Percentiles rank a stretch among this genome's conserved stretches.
These are phyloP conservation scores for Quercus dentata DNA, from an alignment of 306 rosid species.

Conservation along the genomic window DNA sequence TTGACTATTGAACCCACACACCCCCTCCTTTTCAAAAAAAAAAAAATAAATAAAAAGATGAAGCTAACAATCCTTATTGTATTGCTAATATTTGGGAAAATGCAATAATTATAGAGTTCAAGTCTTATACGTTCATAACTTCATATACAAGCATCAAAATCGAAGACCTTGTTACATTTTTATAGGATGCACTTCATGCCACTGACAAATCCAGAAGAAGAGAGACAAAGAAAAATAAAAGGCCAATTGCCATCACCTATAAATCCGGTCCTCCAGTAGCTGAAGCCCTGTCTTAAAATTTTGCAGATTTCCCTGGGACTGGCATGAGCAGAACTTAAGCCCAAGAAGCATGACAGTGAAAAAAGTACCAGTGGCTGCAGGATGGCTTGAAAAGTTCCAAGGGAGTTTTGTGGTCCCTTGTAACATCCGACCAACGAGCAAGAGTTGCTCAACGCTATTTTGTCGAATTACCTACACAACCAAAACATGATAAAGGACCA, in stretches of 20 bases:
- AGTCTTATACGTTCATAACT: too few relatives aligned
- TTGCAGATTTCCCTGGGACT: slow-evolving; percentile 80
- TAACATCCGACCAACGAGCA: slow-evolving; percentile 91
- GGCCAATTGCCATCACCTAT: slow-evolving; percentile 49
- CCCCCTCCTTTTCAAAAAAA: not conserved
- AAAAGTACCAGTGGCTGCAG: slow-evolving; percentile 95
- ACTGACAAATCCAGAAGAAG: not conserved
- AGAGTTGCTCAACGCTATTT: slow-evolving; percentile 94
- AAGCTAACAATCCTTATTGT: not conserved
- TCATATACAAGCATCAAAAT: not conserved
- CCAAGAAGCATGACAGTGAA: slow-evolving; percentile 97
- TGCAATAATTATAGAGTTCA: not conserved
- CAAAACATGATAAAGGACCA: slow-evolving; percentile 18
- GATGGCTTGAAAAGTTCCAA: slow-evolving; percentile 88
- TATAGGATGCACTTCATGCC: not conserved
- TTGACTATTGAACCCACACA: not conserved
- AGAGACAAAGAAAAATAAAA: slow-evolving; percentile 13
- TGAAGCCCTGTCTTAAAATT: slow-evolving; percentile 86
- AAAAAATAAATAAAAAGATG: not conserved
- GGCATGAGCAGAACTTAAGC: slow-evolving; percentile 93
- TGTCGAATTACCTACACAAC: slow-evolving; percentile 80
- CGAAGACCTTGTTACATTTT: not conserved
- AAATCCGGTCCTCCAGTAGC: slow-evolving; percentile 88
- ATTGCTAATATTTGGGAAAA: not conserved
- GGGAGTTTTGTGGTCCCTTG: slow-evolving; percentile 92